These are phyloP conservation scores for Aegilops umbellulata DNA, from an alignment of 176 grass and related monocot species.

Conservation along the genomic window DNA sequence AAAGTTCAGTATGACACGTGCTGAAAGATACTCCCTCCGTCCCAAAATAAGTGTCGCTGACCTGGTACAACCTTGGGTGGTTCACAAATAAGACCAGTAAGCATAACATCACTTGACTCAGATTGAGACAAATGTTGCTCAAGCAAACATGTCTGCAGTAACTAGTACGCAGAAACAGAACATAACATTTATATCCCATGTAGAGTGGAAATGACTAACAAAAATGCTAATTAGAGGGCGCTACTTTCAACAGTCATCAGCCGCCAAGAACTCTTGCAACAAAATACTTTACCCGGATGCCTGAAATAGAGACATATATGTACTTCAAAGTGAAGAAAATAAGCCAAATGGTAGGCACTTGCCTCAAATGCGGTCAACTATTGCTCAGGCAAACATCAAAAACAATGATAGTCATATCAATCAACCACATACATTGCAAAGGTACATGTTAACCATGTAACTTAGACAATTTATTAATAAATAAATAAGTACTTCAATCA, in stretches of 20 bases:
- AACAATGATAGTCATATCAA: not conserved
- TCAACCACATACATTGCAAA: not conserved
- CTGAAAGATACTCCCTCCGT: not conserved
- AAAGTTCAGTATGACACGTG: not conserved
- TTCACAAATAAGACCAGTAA: not conserved
- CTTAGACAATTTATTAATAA: not conserved
- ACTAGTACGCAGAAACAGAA: not conserved
- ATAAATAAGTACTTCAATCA: constrained; percentile 6
- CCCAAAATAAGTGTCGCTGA: too few species aligned
- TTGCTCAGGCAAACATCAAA: constrained; percentile 16
- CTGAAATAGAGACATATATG: not conserved
- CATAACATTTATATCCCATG: not conserved
- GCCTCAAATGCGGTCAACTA: constrained; percentile 3
- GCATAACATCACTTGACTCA: not conserved
- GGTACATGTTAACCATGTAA: not conserved
- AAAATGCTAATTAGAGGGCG: not conserved
- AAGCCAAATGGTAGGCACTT: not conserved
- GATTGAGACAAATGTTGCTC: not conserved
- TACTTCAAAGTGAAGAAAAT: not conserved
- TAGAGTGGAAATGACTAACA: not conserved
- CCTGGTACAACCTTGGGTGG: not conserved
- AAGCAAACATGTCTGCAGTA: not conserved
- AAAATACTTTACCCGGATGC: not conserved
- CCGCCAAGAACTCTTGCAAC: not conserved
- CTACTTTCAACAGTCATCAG: not conserved